phyloP scores from a whole-genome alignment of 345 rosid genomes.

The Eucalyptus lansdowneana region DNA sequence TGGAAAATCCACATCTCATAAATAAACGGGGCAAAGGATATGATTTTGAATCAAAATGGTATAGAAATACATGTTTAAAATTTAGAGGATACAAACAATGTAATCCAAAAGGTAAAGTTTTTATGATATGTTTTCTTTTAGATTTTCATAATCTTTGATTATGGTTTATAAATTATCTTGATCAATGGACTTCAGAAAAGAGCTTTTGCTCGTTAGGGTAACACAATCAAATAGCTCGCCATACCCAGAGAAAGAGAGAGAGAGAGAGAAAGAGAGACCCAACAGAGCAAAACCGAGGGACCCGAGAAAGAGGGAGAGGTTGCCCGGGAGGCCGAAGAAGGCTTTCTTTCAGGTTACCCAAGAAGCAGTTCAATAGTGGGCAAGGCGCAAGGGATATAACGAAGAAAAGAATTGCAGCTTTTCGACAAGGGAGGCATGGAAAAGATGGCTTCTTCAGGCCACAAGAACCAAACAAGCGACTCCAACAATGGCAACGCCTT shows the following conservation, averaged over 20 bases:
- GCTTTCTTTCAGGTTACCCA: neutral
- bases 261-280: neutral
- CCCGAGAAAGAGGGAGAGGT: neutral
- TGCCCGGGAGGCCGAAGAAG: neutral
- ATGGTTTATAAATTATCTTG: neutral
- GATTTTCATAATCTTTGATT: neutral
- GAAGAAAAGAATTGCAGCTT: neutral
- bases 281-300: neutral
- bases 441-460: constrained; percentile 25
- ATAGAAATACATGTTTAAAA: neutral
- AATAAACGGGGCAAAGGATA: neutral
- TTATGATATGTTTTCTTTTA: neutral
- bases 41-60: neutral
- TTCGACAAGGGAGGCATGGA: neutral
- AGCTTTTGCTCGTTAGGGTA: neutral
- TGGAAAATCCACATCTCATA: neutral
- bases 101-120: neutral
- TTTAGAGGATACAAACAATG: neutral
- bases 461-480: constrained; percentile 3
- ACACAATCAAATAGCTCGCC: neutral
- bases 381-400: neutral
- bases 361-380: neutral
- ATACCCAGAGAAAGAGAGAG: neutral
- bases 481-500: neutral
- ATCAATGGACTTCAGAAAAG: neutral